phyloP scores from a whole-genome alignment of 306 rosid species.

The Corylus heterophylla region DNA sequence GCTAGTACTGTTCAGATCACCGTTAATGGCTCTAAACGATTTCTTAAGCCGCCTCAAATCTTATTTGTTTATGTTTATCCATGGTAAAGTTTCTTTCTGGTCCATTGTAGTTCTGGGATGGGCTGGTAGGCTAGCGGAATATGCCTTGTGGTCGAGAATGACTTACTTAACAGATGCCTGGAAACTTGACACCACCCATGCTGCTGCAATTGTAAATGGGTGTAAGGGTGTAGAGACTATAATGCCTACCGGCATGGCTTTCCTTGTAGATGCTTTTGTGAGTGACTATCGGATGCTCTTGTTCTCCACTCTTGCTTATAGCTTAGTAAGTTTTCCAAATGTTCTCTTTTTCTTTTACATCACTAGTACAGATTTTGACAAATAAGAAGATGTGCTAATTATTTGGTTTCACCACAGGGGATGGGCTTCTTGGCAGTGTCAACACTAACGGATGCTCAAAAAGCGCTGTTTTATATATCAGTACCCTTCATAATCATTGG shows the following conservation, averaged over 20 bases:
- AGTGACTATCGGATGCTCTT: slow-evolving; percentile 19
- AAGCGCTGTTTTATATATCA: background rate
- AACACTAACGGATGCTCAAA: background rate
- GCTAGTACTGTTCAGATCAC: too few species aligned
- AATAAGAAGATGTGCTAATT: background rate
- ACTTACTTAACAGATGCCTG: slow-evolving; percentile 21
- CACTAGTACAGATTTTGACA: too few species aligned
- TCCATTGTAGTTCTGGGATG: slow-evolving; percentile 3
- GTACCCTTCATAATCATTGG: slow-evolving; percentile 9
- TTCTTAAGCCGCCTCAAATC: background rate
- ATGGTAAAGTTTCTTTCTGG: background rate
- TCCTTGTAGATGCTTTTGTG: slow-evolving; percentile 21
- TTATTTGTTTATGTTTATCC: background rate
- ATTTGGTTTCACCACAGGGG: slow-evolving; percentile 12
- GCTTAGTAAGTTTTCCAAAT: slow-evolving; percentile 14
- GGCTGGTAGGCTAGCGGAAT: background rate
- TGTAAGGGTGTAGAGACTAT: slow-evolving; percentile 12
- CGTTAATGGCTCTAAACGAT: background rate
- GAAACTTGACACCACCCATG: slow-evolving; percentile 11
- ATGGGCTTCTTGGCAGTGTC: slow-evolving; percentile 18
- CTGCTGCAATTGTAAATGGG: slow-evolving; percentile 28
- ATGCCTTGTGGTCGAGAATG: slow-evolving; percentile 12
- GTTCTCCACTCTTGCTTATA: slow-evolving; percentile 20
- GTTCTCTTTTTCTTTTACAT: background rate
- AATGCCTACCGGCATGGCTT: slow-evolving; percentile 20